Percentiles rank a stretch among this genome's conserved stretches.
These are phyloP conservation scores for Pythium volutum DNA, from an alignment of 352 stramenopile genomes.

Conservation along the genomic window DNA sequence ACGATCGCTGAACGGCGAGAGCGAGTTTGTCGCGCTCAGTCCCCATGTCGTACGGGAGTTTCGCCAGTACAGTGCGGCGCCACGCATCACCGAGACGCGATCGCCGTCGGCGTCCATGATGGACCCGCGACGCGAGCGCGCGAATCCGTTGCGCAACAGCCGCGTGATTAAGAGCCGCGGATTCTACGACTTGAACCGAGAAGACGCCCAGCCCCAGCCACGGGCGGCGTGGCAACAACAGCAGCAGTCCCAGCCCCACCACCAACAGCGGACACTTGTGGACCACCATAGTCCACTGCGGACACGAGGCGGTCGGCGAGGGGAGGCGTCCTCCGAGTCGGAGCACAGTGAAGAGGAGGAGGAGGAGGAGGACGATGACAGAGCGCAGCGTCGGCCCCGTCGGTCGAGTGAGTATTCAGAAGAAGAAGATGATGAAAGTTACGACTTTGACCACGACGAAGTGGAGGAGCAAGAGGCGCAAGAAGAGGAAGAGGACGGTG, in stretches of 20 bases:
- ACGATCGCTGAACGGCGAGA: constrained; percentile 62
- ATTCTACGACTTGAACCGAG: constrained; percentile 62
- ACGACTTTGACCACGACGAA: constrained; percentile 18
- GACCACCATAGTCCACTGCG: constrained; percentile 4
- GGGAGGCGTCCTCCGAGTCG: neutral
- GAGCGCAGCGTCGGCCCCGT: neutral
- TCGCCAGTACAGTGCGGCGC: constrained; percentile 20
- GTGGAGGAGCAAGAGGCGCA: constrained; percentile 30
- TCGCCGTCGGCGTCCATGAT: constrained; percentile 28
- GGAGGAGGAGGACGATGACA: neutral
- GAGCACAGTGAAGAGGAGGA: constrained; percentile 1
- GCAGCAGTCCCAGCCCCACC: no score
- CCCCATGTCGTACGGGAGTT: neutral
- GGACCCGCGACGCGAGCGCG: constrained; percentile 1
- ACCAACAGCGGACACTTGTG: neutral
- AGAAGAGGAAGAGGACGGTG: constrained; percentile 23
- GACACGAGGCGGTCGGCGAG: neutral
- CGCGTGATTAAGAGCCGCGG: constrained; percentile 76
- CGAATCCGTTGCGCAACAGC: constrained; percentile 38
- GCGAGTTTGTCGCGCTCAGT: constrained; percentile 59
- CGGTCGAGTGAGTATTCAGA: constrained; percentile 10
- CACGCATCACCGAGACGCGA: constrained; percentile 31
- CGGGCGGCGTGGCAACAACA: neutral
- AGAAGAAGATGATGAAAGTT: constrained; percentile 21
- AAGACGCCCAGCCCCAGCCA: constrained; percentile 11